Evolutionary conservation across 495 filamentous ascomycete species (phyloP).

Genomic region (Neurospora cerealis): DNA sequence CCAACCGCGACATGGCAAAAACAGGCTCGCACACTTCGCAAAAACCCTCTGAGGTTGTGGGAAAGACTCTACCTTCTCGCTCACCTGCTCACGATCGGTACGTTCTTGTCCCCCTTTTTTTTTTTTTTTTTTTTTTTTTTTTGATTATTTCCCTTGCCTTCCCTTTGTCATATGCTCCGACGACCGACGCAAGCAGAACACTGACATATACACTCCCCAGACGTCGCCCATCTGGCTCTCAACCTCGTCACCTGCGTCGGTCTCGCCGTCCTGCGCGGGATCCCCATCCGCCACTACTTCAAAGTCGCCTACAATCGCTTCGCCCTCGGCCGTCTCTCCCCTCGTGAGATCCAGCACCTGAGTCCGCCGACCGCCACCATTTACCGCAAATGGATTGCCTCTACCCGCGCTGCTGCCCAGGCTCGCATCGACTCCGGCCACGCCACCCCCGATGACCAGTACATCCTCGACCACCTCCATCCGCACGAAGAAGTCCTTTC

Average conservation of each 20-base stretch:
- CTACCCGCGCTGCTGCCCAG: background rate
- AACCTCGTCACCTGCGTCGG: constrained; percentile 9
- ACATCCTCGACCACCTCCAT: constrained; percentile 7
- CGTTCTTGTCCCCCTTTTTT: background rate
- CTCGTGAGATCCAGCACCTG: constrained; percentile 11
- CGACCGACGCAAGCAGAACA: background rate
- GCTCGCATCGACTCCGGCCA: background rate
- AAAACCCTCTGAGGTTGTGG: background rate
- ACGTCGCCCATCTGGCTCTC: constrained; percentile 8
- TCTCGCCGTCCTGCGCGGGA: constrained; percentile 9
- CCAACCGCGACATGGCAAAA: background rate
- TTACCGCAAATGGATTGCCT: constrained; percentile 11
- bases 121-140: no score
- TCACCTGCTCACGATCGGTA: background rate
- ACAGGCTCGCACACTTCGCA: background rate
- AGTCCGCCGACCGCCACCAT: background rate
- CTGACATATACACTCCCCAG: background rate
- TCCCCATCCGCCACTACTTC: constrained; percentile 9
- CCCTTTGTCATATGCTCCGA: background rate
- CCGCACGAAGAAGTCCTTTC: constrained; percentile 9
- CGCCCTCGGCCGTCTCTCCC: constrained; percentile 6
- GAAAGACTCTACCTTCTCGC: background rate
- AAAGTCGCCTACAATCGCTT: constrained; percentile 12
- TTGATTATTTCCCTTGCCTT: no score
- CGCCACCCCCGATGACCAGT: background rate